Conservation (phyloP, 1,284 basidiomycete species). For the Paramarasmius palmivorus region DNA sequence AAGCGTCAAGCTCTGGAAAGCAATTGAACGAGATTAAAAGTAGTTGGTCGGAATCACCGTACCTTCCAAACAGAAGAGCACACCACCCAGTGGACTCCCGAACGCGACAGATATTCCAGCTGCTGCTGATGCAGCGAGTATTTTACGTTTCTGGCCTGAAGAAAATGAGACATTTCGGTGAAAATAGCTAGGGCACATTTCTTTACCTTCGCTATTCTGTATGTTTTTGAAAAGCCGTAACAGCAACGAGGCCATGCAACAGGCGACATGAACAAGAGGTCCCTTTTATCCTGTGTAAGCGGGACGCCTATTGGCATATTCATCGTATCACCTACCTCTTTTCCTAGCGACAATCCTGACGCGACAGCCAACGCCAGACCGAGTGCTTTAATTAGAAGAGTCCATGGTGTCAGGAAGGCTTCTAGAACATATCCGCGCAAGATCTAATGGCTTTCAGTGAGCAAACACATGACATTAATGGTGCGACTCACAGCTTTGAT, state of each 20-base stretch:
- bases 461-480: neutral
- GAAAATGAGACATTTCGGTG: neutral
- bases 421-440: constrained; percentile 74
- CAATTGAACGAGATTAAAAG: neutral
- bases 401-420: constrained; percentile 71
- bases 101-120: constrained; percentile 78
- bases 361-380: constrained; percentile 80
- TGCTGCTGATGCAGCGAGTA: constrained; percentile 68
- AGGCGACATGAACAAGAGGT: constrained; percentile 70
- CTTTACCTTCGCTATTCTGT: constrained; percentile 59
- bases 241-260: constrained; percentile 64
- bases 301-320: neutral
- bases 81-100: constrained; percentile 74
- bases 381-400: constrained; percentile 73
- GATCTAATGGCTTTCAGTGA: constrained; percentile 44
- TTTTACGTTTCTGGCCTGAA: constrained; percentile 64
- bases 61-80: constrained; percentile 72
- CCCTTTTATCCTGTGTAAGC: constrained; percentile 43
- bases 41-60: neutral
- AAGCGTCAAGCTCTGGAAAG: constrained; percentile 62
- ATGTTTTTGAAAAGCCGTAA: constrained; percentile 58
- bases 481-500: constrained; percentile 64
- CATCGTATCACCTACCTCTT: constrained; percentile 49
- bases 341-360: constrained; percentile 75
- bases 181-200: neutral